Evolutionary conservation across 495 filamentous ascomycete species (phyloP).

Genomic region (Xylaria curta): DNA sequence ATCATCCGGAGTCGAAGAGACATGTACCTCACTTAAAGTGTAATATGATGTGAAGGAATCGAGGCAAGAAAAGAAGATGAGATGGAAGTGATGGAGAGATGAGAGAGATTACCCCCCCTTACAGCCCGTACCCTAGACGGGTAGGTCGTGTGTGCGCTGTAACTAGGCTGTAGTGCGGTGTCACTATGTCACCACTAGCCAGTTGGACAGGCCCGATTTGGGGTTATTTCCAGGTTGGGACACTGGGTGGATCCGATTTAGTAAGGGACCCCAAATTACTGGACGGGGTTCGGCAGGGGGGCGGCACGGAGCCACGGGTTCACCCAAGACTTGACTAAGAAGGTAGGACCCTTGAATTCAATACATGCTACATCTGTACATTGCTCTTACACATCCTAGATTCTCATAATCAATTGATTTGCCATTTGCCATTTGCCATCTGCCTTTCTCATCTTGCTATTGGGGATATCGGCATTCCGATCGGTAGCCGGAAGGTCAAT

Average conservation of each 20-base stretch:
- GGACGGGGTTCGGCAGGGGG: background rate
- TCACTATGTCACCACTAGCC: conserved; percentile 12
- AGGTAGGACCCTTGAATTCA: background rate
- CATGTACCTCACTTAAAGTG: background rate
- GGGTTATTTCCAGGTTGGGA: conserved; percentile 13
- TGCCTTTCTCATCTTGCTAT: background rate
- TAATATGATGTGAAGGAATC: conserved; percentile 4
- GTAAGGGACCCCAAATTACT: background rate
- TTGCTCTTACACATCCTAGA: background rate
- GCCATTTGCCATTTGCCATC: background rate
- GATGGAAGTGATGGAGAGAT: conserved; percentile 1
- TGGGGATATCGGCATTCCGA: background rate
- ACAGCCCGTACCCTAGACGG: conserved; percentile 9
- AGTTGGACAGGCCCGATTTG: conserved; percentile 9
- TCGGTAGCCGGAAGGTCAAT: background rate
- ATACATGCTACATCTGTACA: background rate
- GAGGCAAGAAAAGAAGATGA: conserved; percentile 11
- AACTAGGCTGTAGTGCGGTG: background rate
- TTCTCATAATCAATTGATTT: background rate
- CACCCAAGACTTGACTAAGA: background rate
- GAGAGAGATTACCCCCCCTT: background rate
- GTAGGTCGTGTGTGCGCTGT: conserved; percentile 9
- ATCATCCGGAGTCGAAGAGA: background rate
- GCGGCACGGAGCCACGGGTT: conserved; percentile 16
- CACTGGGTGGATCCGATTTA: background rate